These are phyloP conservation scores for Microbotryum violaceum DNA, from an alignment of 1,284 basidiomycete species.

Conservation along the genomic window DNA sequence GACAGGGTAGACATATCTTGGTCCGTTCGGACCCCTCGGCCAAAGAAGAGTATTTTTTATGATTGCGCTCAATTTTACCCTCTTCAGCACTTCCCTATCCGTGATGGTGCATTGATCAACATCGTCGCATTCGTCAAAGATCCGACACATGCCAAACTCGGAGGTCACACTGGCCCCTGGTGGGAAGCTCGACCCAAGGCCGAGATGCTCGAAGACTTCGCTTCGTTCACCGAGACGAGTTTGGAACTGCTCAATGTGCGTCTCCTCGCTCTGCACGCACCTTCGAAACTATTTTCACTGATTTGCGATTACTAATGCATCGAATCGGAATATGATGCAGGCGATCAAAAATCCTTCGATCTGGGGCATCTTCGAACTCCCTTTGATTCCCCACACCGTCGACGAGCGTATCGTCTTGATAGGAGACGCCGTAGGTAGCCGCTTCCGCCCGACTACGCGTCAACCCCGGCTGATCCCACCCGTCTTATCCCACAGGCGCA, in stretches of 20 bases:
- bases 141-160: slow-evolving; percentile 25
- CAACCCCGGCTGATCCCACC: background rate
- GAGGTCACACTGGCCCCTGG: slow-evolving; percentile 33
- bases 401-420: slow-evolving; percentile 35
- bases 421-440: slow-evolving; percentile 34
- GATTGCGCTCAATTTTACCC: background rate
- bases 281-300: no score
- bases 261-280: background rate
- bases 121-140: slow-evolving; percentile 30
- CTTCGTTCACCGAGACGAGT: slow-evolving; percentile 30
- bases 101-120: slow-evolving; percentile 36
- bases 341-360: slow-evolving; percentile 24
- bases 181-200: slow-evolving; percentile 32
- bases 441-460: background rate
- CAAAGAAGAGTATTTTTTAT: background rate
- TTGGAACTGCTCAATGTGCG: slow-evolving; percentile 29
- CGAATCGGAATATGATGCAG: background rate
- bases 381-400: slow-evolving; percentile 21
- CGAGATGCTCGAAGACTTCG: slow-evolving; percentile 37
- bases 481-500: background rate
- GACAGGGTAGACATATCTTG: slow-evolving; percentile 34
- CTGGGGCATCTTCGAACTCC: slow-evolving; percentile 19
- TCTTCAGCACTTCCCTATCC: slow-evolving; percentile 36
- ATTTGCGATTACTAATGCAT: no score
- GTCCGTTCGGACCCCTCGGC: slow-evolving; percentile 2